phyloP scores from a whole-genome alignment of 257 asterid species.

The Penstemon newberryi region DNA sequence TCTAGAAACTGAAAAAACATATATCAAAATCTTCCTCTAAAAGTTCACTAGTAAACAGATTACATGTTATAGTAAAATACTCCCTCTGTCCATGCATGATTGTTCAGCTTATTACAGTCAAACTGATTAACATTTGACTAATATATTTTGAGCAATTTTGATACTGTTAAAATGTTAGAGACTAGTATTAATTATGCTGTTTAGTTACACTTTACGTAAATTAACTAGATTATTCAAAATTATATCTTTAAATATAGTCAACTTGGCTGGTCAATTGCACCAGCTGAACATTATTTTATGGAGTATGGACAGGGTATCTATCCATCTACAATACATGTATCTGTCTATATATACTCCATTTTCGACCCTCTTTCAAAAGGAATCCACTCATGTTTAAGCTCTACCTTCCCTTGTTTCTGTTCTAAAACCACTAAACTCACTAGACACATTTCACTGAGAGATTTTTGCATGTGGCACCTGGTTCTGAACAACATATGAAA shows the following conservation, averaged over 20 bases:
- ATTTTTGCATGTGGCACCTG: no score
- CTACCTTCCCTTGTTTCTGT: no score
- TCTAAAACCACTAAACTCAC: no score
- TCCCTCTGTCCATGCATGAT: neutral
- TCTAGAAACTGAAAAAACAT: constrained; percentile 88
- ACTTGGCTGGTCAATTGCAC: neutral
- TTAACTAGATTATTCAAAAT: neutral
- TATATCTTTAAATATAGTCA: neutral
- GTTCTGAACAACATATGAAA: no score
- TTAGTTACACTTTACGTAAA: no score
- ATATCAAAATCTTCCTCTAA: constrained; percentile 30
- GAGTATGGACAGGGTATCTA: neutral
- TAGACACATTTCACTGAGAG: no score
- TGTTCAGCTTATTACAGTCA: neutral
- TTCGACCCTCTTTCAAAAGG: no score
- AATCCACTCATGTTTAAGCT: no score
- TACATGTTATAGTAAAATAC: constrained; percentile 1
- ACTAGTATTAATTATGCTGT: neutral
- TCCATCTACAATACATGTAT: no score
- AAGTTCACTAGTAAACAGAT: constrained; percentile 16
- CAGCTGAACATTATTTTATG: neutral
- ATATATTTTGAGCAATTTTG: neutral
- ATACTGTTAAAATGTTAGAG: neutral
- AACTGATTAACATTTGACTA: neutral
- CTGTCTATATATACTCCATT: no score